A percentile compares a stretch with the other conserved stretches of the same genome.
phyloP scores from a whole-genome alignment of 225 moss, liverwort and hornwort genomes.

The Sphagnum tenellum region DNA sequence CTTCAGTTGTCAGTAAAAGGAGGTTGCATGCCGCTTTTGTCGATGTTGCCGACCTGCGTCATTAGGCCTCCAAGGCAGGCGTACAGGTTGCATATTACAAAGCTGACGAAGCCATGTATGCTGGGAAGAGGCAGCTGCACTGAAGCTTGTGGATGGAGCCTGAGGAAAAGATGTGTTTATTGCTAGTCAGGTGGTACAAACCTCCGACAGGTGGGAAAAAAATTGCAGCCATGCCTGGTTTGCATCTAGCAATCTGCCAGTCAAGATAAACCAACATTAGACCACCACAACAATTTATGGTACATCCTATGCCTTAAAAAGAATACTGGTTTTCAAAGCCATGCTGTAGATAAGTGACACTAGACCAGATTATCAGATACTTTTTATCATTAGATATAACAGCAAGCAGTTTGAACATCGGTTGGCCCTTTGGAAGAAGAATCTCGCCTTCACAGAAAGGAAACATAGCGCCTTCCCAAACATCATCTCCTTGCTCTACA shows the following conservation, averaged over 20 bases:
- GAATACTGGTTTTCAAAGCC: too few relatives aligned
- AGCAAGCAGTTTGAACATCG: too few relatives aligned
- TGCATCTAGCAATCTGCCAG: conserved; percentile 59
- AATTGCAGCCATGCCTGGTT: conserved; percentile 9
- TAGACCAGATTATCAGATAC: too few relatives aligned
- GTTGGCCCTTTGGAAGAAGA: background rate
- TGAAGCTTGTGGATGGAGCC: conserved; percentile 7
- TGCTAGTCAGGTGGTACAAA: conserved; percentile 4
- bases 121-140: conserved; percentile 16
- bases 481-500: conserved; percentile 70
- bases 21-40: conserved; percentile 9
- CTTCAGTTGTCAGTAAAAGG: conserved; percentile 26
- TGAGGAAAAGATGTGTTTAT: conserved; percentile 7
- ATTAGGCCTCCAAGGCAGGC: conserved; percentile 9
- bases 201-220: conserved; percentile 5
- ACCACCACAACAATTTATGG: too few relatives aligned
- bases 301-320: too few relatives aligned
- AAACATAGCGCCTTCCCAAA: conserved; percentile 94
- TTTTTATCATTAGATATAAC: too few relatives aligned
- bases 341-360: too few relatives aligned
- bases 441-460: conserved; percentile 93
- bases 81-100: conserved; percentile 41
- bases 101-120: conserved; percentile 9
- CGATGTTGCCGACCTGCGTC: too few relatives aligned
- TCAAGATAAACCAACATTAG: too few relatives aligned